Conservation (phyloP, 148 eudicot species). For the Arctostaphylos glauca region DNA sequence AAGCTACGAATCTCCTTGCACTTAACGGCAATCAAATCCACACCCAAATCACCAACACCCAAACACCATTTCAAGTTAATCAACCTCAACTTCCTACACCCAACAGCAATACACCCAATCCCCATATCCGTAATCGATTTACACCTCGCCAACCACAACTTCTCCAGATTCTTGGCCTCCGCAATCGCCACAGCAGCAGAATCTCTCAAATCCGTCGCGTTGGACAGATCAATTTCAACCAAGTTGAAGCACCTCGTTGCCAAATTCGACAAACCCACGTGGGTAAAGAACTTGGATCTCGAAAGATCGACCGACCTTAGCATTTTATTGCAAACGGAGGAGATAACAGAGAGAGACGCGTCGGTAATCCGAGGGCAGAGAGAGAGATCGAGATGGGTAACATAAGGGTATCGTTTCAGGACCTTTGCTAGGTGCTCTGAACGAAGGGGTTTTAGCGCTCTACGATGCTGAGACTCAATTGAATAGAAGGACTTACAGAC, state of each 20-base stretch:
- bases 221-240: conserved; percentile 70
- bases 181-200: conserved; percentile 60
- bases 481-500: conserved; percentile 52
- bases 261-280: conserved; percentile 54
- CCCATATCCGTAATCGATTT: conserved; percentile 88
- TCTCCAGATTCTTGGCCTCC: conserved; percentile 68
- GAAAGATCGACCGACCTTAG: conserved; percentile 60
- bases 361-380: conserved; percentile 78
- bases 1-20: conserved; percentile 65
- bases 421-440: conserved; percentile 43
- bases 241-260: conserved; percentile 47
- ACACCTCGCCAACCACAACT: conserved; percentile 71
- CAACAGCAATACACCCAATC: conserved; percentile 93
- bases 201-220: conserved; percentile 64
- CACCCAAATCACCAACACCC: conserved; percentile 90
- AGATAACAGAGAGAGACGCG: conserved; percentile 26
- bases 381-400: conserved; percentile 52
- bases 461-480: conserved; percentile 62
- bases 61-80: conserved; percentile 84
- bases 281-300: conserved; percentile 55
- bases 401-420: conserved; percentile 40
- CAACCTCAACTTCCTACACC: conserved; percentile 69
- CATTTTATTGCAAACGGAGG: conserved; percentile 18
- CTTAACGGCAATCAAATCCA: conserved; percentile 84
- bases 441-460: conserved; percentile 56